Evolutionary conservation across 169 alveolate species (phyloP), one percentile per base, ranked within the genome.

Genomic region (Eimeria maxima): DNA sequence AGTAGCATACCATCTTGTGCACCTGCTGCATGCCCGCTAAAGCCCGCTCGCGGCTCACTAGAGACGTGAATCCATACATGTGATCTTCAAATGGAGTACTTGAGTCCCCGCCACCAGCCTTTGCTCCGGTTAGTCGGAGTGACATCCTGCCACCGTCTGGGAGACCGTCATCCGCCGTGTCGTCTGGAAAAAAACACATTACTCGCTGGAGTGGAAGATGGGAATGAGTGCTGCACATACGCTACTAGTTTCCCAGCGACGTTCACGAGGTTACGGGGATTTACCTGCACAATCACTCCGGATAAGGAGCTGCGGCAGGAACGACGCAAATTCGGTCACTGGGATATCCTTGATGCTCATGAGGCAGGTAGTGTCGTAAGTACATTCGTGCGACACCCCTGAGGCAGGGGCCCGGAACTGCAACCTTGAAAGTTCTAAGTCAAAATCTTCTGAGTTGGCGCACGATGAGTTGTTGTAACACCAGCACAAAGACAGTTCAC

Each of bases 401-500:
- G 83, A 44, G 8, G 55, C 81, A 16, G 96, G 96, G 18, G 78
- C 65, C n/a, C 45, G 44, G 76, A 53, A 42, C 22, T 11, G 16
- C 50, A 93, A n/a, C 76, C 53, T 20, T 27, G 71, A 22, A 29
- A 93, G 33, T 47, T 45, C 86, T 0, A 44, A 42, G 73, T 65
- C 33, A 92, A 93, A 93, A 24, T 93, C 90, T 38, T 29, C 69
- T 14, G 55, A 57, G 18, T 20, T 50, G 27, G 45, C 38, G 80
- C 96, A 93, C 27, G 20, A 14, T 33, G 44, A 22, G 44, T 22
- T 67, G 80, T n/a, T 33, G 53, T 90, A 81, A 53, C 96, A 93
- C 96, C 94, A 93, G 80, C 96, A 93, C 45, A 93, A 67, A 29
- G 90, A 88, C 24, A 93, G 94, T 38, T 83, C 42, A 14, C 7